phyloP scores from a whole-genome alignment of 148 eudicot species.

The Talinum fruticosum region DNA sequence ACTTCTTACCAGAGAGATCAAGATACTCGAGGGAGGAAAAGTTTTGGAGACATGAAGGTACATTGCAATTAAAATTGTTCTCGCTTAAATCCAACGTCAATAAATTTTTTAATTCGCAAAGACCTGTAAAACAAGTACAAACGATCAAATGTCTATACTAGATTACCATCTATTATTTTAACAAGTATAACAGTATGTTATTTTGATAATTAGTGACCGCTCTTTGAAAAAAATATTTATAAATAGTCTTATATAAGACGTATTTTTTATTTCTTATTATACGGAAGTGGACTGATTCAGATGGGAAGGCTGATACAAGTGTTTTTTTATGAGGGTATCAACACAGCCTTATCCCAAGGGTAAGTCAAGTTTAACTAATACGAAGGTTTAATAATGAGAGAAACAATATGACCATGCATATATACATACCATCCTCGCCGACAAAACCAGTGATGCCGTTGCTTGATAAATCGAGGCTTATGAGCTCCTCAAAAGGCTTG shows the following conservation, averaged over 20 bases:
- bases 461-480: neutral
- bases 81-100: neutral
- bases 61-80: neutral
- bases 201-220: too few species aligned
- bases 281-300: too few species aligned
- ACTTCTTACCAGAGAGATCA: neutral
- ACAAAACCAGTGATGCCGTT: neutral
- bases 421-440: neutral
- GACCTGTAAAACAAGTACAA: neutral
- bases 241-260: too few species aligned
- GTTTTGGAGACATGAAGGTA: slow-evolving; percentile 5
- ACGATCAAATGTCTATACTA: neutral
- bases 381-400: too few species aligned
- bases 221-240: too few species aligned
- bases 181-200: too few species aligned
- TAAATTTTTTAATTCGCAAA: neutral
- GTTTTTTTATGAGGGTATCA: too few species aligned
- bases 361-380: too few species aligned
- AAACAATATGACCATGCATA: neutral
- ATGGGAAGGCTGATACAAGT: neutral
- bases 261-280: too few species aligned
- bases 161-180: neutral
- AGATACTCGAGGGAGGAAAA: slow-evolving; percentile 2
- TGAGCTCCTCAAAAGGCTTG: neutral
- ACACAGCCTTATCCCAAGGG: too few species aligned